Conservation (phyloP, 495 filamentous ascomycete species). For the Neurospora sp. region DNA sequence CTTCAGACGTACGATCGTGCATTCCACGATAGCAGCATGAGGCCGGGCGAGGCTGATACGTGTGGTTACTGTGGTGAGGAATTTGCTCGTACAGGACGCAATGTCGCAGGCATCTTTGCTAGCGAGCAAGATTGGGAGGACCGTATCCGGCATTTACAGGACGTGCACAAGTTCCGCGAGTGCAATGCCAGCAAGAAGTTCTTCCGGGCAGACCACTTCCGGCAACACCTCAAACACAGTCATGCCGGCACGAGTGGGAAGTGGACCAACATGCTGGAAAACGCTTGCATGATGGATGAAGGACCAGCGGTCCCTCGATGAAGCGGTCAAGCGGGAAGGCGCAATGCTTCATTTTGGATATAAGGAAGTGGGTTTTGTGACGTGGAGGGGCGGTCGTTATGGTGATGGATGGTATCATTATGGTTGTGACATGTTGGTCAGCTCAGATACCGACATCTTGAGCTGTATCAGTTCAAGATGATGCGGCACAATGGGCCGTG, state of each 20-base stretch:
- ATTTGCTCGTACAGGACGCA: slow-evolving; percentile 56
- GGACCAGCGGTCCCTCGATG: slow-evolving; percentile 21
- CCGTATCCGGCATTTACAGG: slow-evolving; percentile 75
- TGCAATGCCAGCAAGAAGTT: slow-evolving; percentile 99
- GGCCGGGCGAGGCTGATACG: slow-evolving; percentile 55
- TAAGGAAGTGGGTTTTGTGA: background rate
- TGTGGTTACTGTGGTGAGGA: slow-evolving; percentile 97
- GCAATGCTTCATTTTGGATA: background rate
- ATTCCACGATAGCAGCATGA: slow-evolving; percentile 67
- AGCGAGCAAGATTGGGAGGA: slow-evolving; percentile 70
- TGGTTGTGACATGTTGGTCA: background rate
- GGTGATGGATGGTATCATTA: background rate
- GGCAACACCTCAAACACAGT: slow-evolving; percentile 96
- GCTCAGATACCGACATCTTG: background rate
- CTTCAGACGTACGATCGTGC: slow-evolving; percentile 67
- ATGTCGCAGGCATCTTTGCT: slow-evolving; percentile 8
- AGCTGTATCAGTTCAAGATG: background rate
- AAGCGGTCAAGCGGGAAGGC: background rate
- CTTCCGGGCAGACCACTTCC: slow-evolving; percentile 94
- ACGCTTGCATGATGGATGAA: slow-evolving; percentile 95
- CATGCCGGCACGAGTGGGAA: slow-evolving; percentile 95
- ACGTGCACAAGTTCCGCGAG: slow-evolving; percentile 91
- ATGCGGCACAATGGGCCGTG: background rate
- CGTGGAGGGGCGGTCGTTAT: background rate
- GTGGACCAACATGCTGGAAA: slow-evolving; percentile 97